Conservation (phyloP, 2,329 filamentous ascomycete genomes). For the Nothopassalora personata region DNA sequence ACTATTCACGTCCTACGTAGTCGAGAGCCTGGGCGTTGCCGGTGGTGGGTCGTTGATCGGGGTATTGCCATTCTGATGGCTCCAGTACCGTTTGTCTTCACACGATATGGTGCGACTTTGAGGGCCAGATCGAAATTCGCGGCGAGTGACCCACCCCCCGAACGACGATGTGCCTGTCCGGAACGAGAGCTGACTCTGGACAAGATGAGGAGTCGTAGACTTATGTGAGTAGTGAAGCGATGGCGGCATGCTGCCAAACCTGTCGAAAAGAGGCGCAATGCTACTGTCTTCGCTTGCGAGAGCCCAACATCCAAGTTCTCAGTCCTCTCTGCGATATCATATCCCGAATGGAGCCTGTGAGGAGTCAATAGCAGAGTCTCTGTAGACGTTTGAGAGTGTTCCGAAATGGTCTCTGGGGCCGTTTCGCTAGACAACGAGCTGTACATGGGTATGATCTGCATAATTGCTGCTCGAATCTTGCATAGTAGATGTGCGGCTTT, state of each 20-base stretch:
- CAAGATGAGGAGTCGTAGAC: not conserved
- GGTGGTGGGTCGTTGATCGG: conserved; percentile 39
- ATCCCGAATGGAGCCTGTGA: no score
- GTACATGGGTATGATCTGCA: not conserved
- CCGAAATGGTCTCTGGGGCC: no score
- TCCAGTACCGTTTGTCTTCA: conserved; percentile 32
- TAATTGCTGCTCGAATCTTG: not conserved
- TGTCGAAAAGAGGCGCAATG: no score
- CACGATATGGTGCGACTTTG: conserved; percentile 23
- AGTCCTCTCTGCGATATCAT: no score
- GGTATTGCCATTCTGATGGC: conserved; percentile 37
- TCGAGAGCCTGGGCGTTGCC: conserved; percentile 28
- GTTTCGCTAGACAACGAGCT: not conserved
- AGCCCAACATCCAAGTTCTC: no score
- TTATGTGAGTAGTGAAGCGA: no score
- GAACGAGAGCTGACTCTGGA: not conserved
- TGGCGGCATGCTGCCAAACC: no score
- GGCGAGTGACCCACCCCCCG: not conserved
- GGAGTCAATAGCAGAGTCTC: no score
- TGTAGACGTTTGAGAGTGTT: no score
- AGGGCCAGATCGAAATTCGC: not conserved
- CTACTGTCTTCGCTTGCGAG: no score
- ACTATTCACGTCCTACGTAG: conserved; percentile 32
- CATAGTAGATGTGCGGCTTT: no score
- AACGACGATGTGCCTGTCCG: not conserved